Evolutionary conservation across 768 basidiomycete species (phyloP).

Genomic region (Russula sp.): DNA sequence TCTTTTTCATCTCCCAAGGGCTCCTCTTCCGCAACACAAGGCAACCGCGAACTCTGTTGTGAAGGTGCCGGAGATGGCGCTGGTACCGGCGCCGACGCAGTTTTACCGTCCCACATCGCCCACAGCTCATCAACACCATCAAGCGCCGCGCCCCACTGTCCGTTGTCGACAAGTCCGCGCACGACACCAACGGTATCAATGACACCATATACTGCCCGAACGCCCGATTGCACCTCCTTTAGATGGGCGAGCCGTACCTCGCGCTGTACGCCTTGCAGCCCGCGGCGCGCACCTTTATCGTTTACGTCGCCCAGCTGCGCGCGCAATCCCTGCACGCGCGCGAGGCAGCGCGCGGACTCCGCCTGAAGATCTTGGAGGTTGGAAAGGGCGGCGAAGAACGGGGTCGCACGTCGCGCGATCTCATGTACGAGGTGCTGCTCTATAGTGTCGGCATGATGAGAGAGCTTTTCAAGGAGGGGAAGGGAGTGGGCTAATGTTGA

Average conservation of each 20-base stretch:
- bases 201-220: conserved; percentile 63
- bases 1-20: conserved; percentile 27
- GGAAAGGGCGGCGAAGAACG: conserved; percentile 94
- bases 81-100: neutral
- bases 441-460: conserved; percentile 87
- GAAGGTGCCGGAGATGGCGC: neutral
- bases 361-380: conserved; percentile 92
- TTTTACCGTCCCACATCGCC: conserved; percentile 47
- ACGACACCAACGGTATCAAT: conserved; percentile 76
- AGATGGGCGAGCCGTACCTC: conserved; percentile 62
- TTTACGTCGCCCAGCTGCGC: conserved; percentile 72
- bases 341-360: conserved; percentile 80
- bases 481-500: conserved; percentile 62
- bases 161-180: conserved; percentile 69
- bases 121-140: conserved; percentile 68
- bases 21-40: conserved; percentile 39
- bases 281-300: conserved; percentile 70
- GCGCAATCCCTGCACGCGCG: conserved; percentile 71
- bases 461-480: conserved; percentile 83
- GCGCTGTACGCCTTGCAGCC: conserved; percentile 67
- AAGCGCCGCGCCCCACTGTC: conserved; percentile 86
- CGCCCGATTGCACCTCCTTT: conserved; percentile 56
- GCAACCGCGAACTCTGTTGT: conserved; percentile 8
- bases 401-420: conserved; percentile 83
- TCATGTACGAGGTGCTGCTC: conserved; percentile 94